Evolutionary conservation across 129 eudicot species (phyloP), one percentile per base, ranked within the genome.

Genomic region (Flaveria brownii): DNA sequence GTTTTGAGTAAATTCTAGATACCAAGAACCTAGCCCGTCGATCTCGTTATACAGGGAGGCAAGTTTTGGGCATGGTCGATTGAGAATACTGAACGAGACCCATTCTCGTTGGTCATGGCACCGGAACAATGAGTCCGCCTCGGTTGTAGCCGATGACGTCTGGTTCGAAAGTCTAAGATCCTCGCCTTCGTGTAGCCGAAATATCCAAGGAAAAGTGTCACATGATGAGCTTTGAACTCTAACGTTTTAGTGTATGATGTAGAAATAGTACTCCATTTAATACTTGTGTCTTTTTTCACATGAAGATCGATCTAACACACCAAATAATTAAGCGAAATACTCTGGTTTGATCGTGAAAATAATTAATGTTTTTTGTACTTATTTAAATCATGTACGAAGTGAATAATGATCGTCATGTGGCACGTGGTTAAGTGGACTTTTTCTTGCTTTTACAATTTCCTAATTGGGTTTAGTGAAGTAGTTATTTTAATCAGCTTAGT

Each of bases 81-180:
- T 92, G 77, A 86, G 85, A 76, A 81, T 90, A n/a, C 5, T 69
- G 33, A 88, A 92, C 63, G 13, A 74, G 54, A 92, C 93, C 3
- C 87, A 90, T 73, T 95, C 98, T 3, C 95, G 82, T 63, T 92
- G 96, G 96, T 77, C 92, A 18, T 92, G 98, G 96, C 87, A 92
- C 63, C 81, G 98, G 66, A 92, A 90, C 85, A 52, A 87, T 10
- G 94, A 92, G 60, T 75, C 87, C 16, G 23, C 71, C 71, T 43
- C 87, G 4, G 30, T 52, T 14, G 68, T 64, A 16, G 87, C 86
- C 2, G 96, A 92, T 52, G 89, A 69, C 41, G 36, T 86, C 9
- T 90, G 98, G 98, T 28, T 92, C 0, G 68, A 84, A 51, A 88
- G 88, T 77, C 77, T 90, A 59, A 71, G 83, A 76, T 79, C 87